phyloP scores from a whole-genome alignment of 495 filamentous ascomycete species.

The Aspergillus incahuasiensis region DNA sequence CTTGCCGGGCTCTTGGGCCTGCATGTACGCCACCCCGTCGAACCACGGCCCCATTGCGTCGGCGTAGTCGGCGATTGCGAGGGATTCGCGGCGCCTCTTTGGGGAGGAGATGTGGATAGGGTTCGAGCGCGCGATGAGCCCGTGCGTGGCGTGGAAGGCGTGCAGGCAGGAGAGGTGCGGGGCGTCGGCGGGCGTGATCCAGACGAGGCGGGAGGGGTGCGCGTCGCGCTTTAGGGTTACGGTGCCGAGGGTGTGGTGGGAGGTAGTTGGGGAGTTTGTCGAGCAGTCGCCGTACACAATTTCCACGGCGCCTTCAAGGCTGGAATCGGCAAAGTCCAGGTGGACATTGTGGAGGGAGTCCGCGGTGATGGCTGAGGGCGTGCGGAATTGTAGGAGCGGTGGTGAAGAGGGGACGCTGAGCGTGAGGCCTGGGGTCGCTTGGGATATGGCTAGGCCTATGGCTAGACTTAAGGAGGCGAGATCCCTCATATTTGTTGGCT shows the following conservation, averaged over 20 bases:
- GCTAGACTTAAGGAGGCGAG: neutral
- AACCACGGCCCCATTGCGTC: conserved; percentile 66
- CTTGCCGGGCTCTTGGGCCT: conserved; percentile 47
- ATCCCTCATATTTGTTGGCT: neutral
- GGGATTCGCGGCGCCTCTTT: conserved; percentile 22
- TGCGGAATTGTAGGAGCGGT: conserved; percentile 7
- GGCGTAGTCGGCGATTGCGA: conserved; percentile 32
- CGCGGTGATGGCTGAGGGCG: conserved; percentile 21
- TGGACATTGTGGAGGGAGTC: conserved; percentile 34
- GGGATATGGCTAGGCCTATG: conserved; percentile 9
- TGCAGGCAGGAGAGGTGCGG: conserved; percentile 29
- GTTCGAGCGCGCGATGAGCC: conserved; percentile 21
- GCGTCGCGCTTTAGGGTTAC: conserved; percentile 25
- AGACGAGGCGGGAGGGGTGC: conserved; percentile 30
- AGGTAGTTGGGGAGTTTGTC: conserved; percentile 10
- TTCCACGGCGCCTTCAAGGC: conserved; percentile 25
- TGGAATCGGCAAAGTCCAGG: conserved; percentile 23
- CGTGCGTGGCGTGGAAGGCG: conserved; percentile 23
- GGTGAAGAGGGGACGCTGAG: neutral
- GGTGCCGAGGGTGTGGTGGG: conserved; percentile 28
- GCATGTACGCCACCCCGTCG: conserved; percentile 59
- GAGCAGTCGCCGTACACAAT: conserved; percentile 31
- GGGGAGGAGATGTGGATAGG: conserved; percentile 21
- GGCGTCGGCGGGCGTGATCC: conserved; percentile 29
- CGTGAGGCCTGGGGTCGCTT: neutral